A percentile compares a stretch with the other conserved stretches of the same genome.
Evolutionary conservation across 768 basidiomycete genomes (phyloP).

Genomic region (Hydnum rufescens): DNA sequence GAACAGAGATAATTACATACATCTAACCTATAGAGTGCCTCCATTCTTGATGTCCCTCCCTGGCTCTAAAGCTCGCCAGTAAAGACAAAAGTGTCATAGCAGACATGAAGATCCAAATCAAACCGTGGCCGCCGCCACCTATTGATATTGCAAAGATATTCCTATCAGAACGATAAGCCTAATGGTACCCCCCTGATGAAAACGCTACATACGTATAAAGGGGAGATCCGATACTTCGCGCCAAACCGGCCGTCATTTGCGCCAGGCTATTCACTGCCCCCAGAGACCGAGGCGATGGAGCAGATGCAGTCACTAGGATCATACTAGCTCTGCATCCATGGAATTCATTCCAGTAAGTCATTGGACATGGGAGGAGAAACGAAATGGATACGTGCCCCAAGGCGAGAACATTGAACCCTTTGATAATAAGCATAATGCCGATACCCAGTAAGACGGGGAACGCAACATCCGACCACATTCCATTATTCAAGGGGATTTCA

Average conservation of each 20-base stretch:
- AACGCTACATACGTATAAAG: background rate
- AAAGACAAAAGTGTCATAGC: background rate
- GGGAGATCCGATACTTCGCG: slow-evolving; percentile 7
- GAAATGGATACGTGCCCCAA: background rate
- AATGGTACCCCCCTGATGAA: background rate
- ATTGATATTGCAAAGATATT: no score
- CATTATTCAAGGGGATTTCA: background rate
- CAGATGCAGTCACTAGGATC: slow-evolving; percentile 8
- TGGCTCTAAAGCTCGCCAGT: background rate
- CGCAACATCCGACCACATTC: background rate
- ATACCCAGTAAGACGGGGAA: background rate
- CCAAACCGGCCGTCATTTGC: slow-evolving; percentile 9
- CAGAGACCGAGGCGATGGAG: slow-evolving; percentile 7
- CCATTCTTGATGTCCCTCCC: background rate
- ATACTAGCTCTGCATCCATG: slow-evolving; percentile 6
- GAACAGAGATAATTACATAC: no score
- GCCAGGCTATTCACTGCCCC: slow-evolving; percentile 10
- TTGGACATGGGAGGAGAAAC: background rate
- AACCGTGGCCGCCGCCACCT: background rate
- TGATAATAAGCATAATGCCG: background rate
- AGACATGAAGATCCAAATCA: background rate
- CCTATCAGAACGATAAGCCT: no score
- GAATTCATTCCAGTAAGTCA: background rate
- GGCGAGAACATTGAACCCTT: background rate
- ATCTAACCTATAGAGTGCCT: no score